A percentile compares a stretch with the other conserved stretches of the same genome.
phyloP scores from a whole-genome alignment of 495 filamentous ascomycete genomes.

The Baudoinia panamericana region DNA sequence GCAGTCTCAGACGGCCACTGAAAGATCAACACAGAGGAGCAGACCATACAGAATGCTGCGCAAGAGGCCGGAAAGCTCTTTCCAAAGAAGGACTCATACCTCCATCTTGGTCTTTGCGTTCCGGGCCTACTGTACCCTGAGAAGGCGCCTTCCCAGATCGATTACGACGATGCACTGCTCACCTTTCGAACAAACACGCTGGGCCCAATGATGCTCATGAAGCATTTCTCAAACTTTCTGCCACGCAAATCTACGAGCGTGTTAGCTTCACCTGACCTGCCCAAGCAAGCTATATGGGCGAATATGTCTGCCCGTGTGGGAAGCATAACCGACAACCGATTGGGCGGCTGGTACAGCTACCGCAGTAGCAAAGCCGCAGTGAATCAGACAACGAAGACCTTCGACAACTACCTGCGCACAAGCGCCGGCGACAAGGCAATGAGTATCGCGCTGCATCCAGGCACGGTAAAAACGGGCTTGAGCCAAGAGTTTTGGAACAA shows the following conservation, averaged over 20 bases:
- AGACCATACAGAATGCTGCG: slow-evolving; percentile 35
- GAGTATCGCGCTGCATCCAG: slow-evolving; percentile 63
- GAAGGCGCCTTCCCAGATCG: slow-evolving; percentile 52
- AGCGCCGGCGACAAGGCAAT: slow-evolving; percentile 46
- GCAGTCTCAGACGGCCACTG: not conserved
- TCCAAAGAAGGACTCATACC: slow-evolving; percentile 37
- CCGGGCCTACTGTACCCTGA: slow-evolving; percentile 67
- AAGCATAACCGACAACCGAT: slow-evolving; percentile 44
- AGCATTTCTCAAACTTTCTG: slow-evolving; percentile 56
- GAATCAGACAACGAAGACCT: slow-evolving; percentile 54
- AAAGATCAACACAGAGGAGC: slow-evolving; percentile 32
- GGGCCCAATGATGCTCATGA: slow-evolving; percentile 60
- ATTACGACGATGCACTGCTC: slow-evolving; percentile 40
- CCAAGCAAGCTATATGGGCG: slow-evolving; percentile 45
- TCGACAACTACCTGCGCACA: slow-evolving; percentile 53
- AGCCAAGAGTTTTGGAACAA: slow-evolving; percentile 57
- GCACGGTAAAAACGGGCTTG: slow-evolving; percentile 66
- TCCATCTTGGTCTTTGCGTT: slow-evolving; percentile 57
- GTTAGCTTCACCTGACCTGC: slow-evolving; percentile 7
- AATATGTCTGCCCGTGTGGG: slow-evolving; percentile 69
- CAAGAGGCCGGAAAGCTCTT: slow-evolving; percentile 27
- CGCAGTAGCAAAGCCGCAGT: slow-evolving; percentile 39
- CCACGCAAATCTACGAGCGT: slow-evolving; percentile 36
- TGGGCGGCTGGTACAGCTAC: slow-evolving; percentile 34
- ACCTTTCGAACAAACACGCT: slow-evolving; percentile 59